A percentile compares a stretch with the other conserved stretches of the same genome.
These are phyloP conservation scores for Curvularia verruculosa DNA, from an alignment of 2,329 filamentous ascomycete species.

Conservation along the genomic window DNA sequence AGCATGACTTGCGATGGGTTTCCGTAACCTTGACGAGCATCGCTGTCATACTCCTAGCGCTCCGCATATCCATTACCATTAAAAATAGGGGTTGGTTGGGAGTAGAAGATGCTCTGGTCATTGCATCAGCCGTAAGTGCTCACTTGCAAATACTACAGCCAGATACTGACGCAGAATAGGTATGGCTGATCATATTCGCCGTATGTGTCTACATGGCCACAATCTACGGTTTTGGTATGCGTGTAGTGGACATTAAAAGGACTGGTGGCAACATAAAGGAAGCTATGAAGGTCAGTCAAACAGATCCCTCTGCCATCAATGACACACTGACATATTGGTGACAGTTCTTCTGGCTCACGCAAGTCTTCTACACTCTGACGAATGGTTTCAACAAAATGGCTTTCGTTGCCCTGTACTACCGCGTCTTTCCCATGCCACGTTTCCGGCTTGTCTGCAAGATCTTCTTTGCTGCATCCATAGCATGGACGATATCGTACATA, in stretches of 20 bases:
- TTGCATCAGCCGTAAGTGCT: slow-evolving; percentile 26
- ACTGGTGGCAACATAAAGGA: slow-evolving; percentile 24
- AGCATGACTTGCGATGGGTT: slow-evolving; percentile 31
- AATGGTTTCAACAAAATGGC: slow-evolving; percentile 38
- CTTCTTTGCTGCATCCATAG: slow-evolving; percentile 22
- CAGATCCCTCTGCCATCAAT: not conserved
- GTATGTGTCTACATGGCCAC: slow-evolving; percentile 22
- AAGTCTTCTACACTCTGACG: slow-evolving; percentile 31
- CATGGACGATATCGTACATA: slow-evolving; percentile 26
- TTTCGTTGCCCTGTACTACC: slow-evolving; percentile 32
- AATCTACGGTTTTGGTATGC: slow-evolving; percentile 32
- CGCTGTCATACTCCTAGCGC: slow-evolving; percentile 23
- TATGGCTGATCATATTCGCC: slow-evolving; percentile 21
- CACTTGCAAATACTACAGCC: not conserved
- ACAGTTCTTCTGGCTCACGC: slow-evolving; percentile 34
- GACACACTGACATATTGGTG: not conserved
- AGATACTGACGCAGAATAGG: slow-evolving; percentile 14
- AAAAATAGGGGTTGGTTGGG: slow-evolving; percentile 36
- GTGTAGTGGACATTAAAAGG: slow-evolving; percentile 21
- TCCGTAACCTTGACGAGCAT: slow-evolving; percentile 25
- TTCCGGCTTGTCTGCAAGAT: slow-evolving; percentile 26
- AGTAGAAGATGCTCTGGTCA: slow-evolving; percentile 32
- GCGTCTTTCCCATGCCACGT: slow-evolving; percentile 27
- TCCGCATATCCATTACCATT: slow-evolving; percentile 25
- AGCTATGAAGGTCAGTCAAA: slow-evolving; percentile 26